Conservation (phyloP, 2,329 filamentous ascomycete genomes). For the Fusarium pseudocircinatum region DNA sequence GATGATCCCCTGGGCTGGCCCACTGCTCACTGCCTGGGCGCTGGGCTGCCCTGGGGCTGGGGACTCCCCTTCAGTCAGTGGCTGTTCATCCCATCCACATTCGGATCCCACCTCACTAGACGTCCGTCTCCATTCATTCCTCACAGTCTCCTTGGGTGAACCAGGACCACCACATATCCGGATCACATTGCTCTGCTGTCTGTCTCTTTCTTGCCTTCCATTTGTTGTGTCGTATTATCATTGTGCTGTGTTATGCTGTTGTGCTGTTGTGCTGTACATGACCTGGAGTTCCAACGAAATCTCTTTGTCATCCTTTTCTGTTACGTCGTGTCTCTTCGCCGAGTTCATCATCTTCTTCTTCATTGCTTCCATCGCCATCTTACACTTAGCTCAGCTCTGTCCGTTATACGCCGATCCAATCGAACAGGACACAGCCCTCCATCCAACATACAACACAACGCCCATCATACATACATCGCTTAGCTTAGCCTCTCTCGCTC, state of each 20-base stretch:
- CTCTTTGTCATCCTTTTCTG: slow-evolving; percentile 16
- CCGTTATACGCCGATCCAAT: slow-evolving; percentile 27
- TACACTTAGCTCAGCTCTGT: slow-evolving; percentile 11
- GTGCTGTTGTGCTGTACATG: not conserved
- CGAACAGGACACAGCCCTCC: slow-evolving; percentile 21
- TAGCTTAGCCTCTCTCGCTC: slow-evolving; percentile 15
- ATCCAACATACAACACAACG: slow-evolving; percentile 1
- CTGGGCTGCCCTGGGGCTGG: not conserved
- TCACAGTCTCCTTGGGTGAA: slow-evolving; percentile 32
- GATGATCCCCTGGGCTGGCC: slow-evolving; percentile 23
- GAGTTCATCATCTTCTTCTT: not conserved
- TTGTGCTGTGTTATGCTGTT: not conserved
- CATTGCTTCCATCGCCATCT: slow-evolving; percentile 6
- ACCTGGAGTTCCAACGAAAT: not conserved
- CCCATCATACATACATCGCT: slow-evolving; percentile 21
- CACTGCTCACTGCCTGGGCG: not conserved
- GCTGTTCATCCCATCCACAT: slow-evolving; percentile 42
- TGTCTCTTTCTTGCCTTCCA: slow-evolving; percentile 28
- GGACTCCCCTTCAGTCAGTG: slow-evolving; percentile 20
- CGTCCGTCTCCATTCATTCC: slow-evolving; percentile 37
- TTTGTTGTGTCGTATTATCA: slow-evolving; percentile 1
- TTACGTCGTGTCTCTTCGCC: slow-evolving; percentile 13
- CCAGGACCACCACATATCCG: slow-evolving; percentile 36
- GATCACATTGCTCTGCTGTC: slow-evolving; percentile 26
- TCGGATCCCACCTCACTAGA: slow-evolving; percentile 27